These are phyloP conservation scores for Kazachstania martiniae DNA, from an alignment of 805 yeast genomes.

Conservation along the genomic window DNA sequence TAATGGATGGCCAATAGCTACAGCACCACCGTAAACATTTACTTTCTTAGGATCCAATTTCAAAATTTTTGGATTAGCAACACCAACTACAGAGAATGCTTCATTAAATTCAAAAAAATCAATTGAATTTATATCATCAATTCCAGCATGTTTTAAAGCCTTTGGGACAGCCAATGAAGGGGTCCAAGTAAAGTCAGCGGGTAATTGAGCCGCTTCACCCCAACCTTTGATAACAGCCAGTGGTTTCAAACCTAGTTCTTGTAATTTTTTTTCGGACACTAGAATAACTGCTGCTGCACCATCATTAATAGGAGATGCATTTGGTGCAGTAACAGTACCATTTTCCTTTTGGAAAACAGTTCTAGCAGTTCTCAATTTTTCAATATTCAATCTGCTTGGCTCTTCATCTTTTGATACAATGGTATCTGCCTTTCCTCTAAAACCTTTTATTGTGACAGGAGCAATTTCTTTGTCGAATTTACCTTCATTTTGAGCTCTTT, in stretches of 20 bases:
- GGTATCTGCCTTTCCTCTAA: slow-evolving; percentile 81
- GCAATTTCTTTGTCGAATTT: slow-evolving; percentile 76
- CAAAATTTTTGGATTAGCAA: slow-evolving; percentile 72
- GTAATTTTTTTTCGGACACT: slow-evolving; percentile 74
- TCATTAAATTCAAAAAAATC: slow-evolving; percentile 95
- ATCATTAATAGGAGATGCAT: slow-evolving; percentile 92
- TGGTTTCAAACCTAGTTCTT: slow-evolving; percentile 81
- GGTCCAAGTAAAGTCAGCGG: slow-evolving; percentile 91
- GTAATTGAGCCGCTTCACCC: slow-evolving; percentile 98
- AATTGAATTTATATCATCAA: slow-evolving; percentile 47
- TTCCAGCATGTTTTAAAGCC: slow-evolving; percentile 80
- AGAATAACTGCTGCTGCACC: slow-evolving; percentile 95
- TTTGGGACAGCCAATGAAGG: slow-evolving; percentile 93
- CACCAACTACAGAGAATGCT: slow-evolving; percentile 94
- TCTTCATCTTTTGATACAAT: slow-evolving; percentile 77
- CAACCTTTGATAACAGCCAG: slow-evolving; percentile 82
- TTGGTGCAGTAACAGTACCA: slow-evolving; percentile 96
- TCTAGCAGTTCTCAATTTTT: slow-evolving; percentile 71
- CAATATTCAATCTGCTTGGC: slow-evolving; percentile 62
- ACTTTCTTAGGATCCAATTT: slow-evolving; percentile 50
- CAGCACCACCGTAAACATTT: slow-evolving; percentile 92
- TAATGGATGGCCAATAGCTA: slow-evolving; percentile 89
- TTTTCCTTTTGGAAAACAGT: slow-evolving; percentile 89
- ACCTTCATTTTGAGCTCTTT: slow-evolving; percentile 65
- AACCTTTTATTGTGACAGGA: slow-evolving; percentile 82